phyloP scores from a whole-genome alignment of 495 filamentous ascomycete species.

The Amphirosellinia nigrospora region DNA sequence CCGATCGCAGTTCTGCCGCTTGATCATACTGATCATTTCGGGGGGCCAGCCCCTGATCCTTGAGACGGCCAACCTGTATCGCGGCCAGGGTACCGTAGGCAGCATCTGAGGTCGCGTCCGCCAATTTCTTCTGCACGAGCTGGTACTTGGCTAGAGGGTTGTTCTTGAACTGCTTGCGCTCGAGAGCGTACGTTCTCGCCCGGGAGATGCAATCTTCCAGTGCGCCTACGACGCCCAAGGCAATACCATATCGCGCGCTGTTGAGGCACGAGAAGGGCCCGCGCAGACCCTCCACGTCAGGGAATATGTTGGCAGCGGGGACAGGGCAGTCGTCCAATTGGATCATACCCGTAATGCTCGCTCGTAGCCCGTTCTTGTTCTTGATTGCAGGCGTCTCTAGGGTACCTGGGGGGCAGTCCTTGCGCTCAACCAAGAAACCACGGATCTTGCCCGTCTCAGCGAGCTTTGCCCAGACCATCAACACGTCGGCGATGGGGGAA shows the following conservation, averaged over 20 bases:
- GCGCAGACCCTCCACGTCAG: constrained; percentile 81
- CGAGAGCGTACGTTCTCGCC: constrained; percentile 83
- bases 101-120: constrained; percentile 89
- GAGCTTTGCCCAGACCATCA: constrained; percentile 94
- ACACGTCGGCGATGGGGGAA: constrained; percentile 88
- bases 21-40: constrained; percentile 99
- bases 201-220: constrained; percentile 87
- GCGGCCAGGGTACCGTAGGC: constrained; percentile 87
- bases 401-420: constrained; percentile 81
- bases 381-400: constrained; percentile 92
- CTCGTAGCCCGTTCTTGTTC: constrained; percentile 92
- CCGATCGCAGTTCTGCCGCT: constrained; percentile 95
- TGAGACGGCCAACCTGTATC: constrained; percentile 88
- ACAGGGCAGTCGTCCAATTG: constrained; percentile 91
- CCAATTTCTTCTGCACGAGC: constrained; percentile 97
- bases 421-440: constrained; percentile 88
- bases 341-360: constrained; percentile 97
- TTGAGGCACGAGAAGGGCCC: constrained; percentile 96
- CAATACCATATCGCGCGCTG: constrained; percentile 89
- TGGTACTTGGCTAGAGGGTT: constrained; percentile 97
- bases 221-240: constrained; percentile 91
- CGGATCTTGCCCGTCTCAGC: constrained; percentile 90
- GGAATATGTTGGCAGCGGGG: constrained; percentile 91
- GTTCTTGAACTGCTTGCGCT: constrained; percentile 94
- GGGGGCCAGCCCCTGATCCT: constrained; percentile 86